These are phyloP conservation scores for Alternaria infectoria DNA, from an alignment of 2,329 filamentous ascomycete species.

Conservation along the genomic window DNA sequence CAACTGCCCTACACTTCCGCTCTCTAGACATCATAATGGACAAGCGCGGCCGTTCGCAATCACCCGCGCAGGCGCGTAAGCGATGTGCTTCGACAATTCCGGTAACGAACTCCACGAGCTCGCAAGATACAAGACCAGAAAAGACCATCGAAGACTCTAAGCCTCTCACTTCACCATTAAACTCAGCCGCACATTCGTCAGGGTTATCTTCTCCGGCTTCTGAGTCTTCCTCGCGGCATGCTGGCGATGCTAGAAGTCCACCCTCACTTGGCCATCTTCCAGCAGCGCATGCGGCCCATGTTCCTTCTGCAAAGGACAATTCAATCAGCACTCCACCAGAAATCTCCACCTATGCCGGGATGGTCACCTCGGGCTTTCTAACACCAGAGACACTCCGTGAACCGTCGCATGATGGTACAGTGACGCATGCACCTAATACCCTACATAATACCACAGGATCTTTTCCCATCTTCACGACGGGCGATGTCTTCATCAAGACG, in stretches of 20 bases:
- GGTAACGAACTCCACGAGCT: background rate
- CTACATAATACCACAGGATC: background rate
- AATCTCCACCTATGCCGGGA: background rate
- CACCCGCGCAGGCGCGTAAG: background rate
- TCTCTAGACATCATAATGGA: background rate
- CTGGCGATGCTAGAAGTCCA: background rate
- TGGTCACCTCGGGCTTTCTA: background rate
- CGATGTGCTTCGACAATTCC: background rate
- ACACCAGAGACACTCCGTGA: background rate
- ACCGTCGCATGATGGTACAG: background rate
- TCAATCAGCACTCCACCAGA: background rate
- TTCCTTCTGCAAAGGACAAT: background rate
- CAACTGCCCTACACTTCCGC: too few relatives aligned
- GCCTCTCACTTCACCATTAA: background rate
- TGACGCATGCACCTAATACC: background rate
- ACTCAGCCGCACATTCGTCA: background rate
- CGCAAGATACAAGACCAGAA: background rate
- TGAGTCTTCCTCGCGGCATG: background rate
- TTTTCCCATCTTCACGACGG: conserved; percentile 6
- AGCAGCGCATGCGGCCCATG: background rate
- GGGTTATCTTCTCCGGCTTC: background rate
- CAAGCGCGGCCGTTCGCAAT: background rate
- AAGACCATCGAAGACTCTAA: background rate
- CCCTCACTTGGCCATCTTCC: background rate
- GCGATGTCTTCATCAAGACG: conserved; percentile 7